phyloP scores from a whole-genome alignment of 805 yeast genomes.

The Cephaloascus fragrans region DNA sequence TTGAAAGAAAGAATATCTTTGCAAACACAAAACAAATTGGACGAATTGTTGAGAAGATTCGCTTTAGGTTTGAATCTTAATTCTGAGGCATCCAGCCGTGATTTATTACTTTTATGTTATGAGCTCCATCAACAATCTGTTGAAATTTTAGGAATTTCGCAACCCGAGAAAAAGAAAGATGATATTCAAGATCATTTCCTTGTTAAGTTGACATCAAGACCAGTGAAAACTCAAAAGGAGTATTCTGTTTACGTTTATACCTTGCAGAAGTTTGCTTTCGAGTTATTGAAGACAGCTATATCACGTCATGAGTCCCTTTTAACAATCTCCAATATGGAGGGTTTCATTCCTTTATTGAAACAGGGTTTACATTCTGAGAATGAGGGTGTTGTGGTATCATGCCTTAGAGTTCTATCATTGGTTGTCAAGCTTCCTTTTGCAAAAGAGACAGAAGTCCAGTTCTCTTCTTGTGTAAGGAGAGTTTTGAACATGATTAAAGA shows the following conservation, averaged over 20 bases:
- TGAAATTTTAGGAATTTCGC: constrained; percentile 11
- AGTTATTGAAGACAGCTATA: constrained; percentile 63
- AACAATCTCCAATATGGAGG: constrained; percentile 50
- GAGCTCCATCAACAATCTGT: constrained; percentile 56
- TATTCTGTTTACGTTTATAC: constrained; percentile 47
- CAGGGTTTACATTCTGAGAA: constrained; percentile 49
- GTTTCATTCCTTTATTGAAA: constrained; percentile 68
- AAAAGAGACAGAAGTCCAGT: constrained; percentile 36
- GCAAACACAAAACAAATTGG: constrained; percentile 64
- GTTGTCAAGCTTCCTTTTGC: constrained; percentile 56
- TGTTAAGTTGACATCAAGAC: constrained; percentile 61
- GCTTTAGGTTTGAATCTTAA: constrained; percentile 75
- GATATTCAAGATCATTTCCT: constrained; percentile 58
- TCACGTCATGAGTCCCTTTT: constrained; percentile 51
- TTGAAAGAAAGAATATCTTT: constrained; percentile 54
- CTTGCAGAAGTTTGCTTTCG: constrained; percentile 69
- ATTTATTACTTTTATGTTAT: constrained; percentile 60
- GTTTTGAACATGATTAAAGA: constrained; percentile 59
- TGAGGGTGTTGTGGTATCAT: constrained; percentile 67
- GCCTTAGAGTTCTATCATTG: constrained; percentile 53
- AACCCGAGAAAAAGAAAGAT: constrained; percentile 12
- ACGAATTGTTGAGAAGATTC: constrained; percentile 68
- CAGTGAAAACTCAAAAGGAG: constrained; percentile 42
- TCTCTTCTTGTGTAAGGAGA: constrained; percentile 51
- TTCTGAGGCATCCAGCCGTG: constrained; percentile 42